These are phyloP conservation scores for Flaveria trinervia DNA, from an alignment of 129 eudicot genomes.

Conservation along the genomic window DNA sequence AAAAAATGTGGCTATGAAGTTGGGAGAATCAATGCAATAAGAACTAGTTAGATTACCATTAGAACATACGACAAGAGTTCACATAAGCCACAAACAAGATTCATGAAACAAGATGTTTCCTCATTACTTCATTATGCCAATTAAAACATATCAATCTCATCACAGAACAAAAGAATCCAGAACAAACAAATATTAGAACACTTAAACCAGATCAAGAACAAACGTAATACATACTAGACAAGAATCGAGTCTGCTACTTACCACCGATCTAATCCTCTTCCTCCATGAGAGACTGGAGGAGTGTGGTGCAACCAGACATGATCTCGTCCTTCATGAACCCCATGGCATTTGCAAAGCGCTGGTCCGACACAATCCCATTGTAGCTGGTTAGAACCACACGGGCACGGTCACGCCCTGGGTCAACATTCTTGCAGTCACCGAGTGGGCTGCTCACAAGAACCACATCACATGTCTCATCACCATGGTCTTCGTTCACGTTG, in stretches of 20 bases:
- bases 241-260: conserved; percentile 18
- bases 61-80: not conserved
- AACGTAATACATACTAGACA: conserved; percentile 19
- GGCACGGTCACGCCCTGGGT: conserved; percentile 64
- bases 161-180: conserved; percentile 22
- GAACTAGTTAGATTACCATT: too few relatives aligned
- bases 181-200: conserved; percentile 24
- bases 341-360: conserved; percentile 56
- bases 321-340: conserved; percentile 58
- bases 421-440: conserved; percentile 40
- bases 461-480: conserved; percentile 49
- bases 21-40: too few relatives aligned
- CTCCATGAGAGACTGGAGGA: conserved; percentile 51
- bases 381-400: conserved; percentile 57
- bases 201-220: not conserved
- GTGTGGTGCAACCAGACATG: conserved; percentile 48
- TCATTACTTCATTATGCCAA: conserved; percentile 13
- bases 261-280: conserved; percentile 39
- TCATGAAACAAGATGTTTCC: conserved; percentile 17
- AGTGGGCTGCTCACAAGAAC: conserved; percentile 72
- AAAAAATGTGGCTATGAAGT: too few relatives aligned
- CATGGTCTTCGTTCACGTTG: conserved; percentile 50
- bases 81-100: not conserved
- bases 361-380: conserved; percentile 53
- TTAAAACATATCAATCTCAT: conserved; percentile 27